A percentile compares a stretch with the other conserved stretches of the same genome.
These are phyloP conservation scores for Adansonia gregorii DNA, from an alignment of 441 rosid genomes.

Conservation along the genomic window DNA sequence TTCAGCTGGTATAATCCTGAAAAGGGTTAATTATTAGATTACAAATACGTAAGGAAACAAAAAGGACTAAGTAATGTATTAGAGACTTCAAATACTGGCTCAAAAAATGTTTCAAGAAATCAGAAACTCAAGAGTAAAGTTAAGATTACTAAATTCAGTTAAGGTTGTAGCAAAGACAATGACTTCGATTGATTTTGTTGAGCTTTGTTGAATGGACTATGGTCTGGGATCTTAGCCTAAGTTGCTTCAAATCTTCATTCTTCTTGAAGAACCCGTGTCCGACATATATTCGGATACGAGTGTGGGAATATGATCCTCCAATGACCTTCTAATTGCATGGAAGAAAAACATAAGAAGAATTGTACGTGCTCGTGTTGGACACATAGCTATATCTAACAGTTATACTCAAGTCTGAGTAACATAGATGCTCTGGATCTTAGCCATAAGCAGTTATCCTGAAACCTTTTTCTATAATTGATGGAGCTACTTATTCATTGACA, in stretches of 20 bases:
- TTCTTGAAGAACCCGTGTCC: too few relatives aligned
- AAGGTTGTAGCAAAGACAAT: background rate
- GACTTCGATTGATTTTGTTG: background rate
- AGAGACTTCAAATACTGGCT: background rate
- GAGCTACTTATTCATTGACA: background rate
- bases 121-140: background rate
- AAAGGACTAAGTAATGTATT: background rate
- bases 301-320: too few relatives aligned
- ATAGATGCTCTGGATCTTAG: background rate
- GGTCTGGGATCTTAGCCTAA: background rate
- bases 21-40: background rate
- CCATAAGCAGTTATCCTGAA: background rate
- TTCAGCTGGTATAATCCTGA: background rate
- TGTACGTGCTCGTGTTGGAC: too few relatives aligned
- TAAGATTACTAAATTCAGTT: background rate
- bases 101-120: background rate
- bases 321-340: too few relatives aligned
- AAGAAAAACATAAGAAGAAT: too few relatives aligned
- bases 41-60: background rate
- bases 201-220: background rate
- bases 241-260: too few relatives aligned
- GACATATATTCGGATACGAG: too few relatives aligned
- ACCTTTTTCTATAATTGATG: background rate
- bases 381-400: too few relatives aligned
- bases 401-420: too few relatives aligned